phyloP scores from a whole-genome alignment of 805 yeast species.

The Priceomyces medius region DNA sequence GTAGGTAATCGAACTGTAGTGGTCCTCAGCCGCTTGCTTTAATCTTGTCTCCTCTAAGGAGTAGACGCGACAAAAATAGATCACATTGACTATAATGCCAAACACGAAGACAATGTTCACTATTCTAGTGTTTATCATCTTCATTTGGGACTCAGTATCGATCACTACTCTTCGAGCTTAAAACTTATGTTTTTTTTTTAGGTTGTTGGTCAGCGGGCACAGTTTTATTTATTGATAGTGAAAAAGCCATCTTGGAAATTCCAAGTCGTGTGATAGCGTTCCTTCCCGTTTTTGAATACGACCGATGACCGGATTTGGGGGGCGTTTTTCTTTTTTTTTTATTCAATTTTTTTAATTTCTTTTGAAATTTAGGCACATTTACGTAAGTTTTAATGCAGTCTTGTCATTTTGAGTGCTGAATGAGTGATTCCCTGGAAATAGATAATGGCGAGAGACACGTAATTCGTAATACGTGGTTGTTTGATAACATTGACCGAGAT shows the following conservation, averaged over 20 bases:
- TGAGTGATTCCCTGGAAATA: no score
- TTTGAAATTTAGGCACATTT: no score
- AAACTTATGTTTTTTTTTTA: not conserved
- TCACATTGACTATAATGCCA: conserved; percentile 19
- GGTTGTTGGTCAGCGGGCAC: not conserved
- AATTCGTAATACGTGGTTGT: no score
- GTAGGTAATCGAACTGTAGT: conserved; percentile 13
- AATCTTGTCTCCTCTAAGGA: conserved; percentile 16
- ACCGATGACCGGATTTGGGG: not conserved
- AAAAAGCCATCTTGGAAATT: conserved; percentile 1
- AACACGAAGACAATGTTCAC: conserved; percentile 18
- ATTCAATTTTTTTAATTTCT: no score
- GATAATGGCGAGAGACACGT: no score
- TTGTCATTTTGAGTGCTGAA: no score
- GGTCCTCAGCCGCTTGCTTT: conserved; percentile 14
- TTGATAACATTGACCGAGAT: no score
- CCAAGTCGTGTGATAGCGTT: conserved; percentile 5
- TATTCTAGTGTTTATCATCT: conserved; percentile 15
- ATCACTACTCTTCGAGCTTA: not conserved
- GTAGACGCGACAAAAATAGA: conserved; percentile 20
- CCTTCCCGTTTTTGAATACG: not conserved
- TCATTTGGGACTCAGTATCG: not conserved
- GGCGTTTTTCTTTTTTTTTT: no score
- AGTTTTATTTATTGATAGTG: conserved; percentile 1
- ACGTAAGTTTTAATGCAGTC: no score